Base-by-base conservation (phyloP, 2,329 filamentous ascomycete genomes). In the Stagonosporopsis vannaccii region DNA sequence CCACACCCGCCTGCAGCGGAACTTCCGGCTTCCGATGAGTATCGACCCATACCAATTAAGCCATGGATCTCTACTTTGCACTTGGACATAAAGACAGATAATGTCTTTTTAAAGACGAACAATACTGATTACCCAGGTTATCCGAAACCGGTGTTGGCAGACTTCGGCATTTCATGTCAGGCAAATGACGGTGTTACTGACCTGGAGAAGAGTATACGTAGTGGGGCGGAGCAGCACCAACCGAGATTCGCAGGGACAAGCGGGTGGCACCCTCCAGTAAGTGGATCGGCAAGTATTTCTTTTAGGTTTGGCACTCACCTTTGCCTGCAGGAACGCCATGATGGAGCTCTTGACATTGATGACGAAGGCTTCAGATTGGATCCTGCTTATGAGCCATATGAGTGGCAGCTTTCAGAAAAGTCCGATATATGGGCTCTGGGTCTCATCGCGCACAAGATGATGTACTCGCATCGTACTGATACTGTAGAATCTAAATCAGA, bases 361-460 rank as follows among this genome's bases (percentile, higher is more conserved):
- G 11, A 30, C 12, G 8, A 19, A 13, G 17, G 11, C 11, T 5
- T n/a, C n/a, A 4, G 17, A 13, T 12, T 26, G 3, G 30, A 36
- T 23, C 20, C 30, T 4, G 6, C 11, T 6, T 37, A 47, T n/a
- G 22, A 17, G 33, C 26, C 46, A n/a, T 23, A 25, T n/a, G 11
- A 25, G 15, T 32, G n/a, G 46, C 5, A 6, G 3, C 13, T 41
- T 3, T 49, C 46, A 12, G 26, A 25, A 7, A 41, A 26, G 46
- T 33, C 46, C 13, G 46, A 42, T 25, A 15, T 49, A 8, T 49
- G 46, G 37, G 37, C 35, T 12, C 20, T 42, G 7, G 37, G 46
- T 15, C 36, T 49, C 9, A 22, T 42, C 20, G 37, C 19, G 12
- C 26, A 49, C 13, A 32, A 32, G 7, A 49, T 49, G 36, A 41